These are phyloP conservation scores for Populus ilicifolia DNA, from an alignment of 345 rosid species.

Conservation along the genomic window DNA sequence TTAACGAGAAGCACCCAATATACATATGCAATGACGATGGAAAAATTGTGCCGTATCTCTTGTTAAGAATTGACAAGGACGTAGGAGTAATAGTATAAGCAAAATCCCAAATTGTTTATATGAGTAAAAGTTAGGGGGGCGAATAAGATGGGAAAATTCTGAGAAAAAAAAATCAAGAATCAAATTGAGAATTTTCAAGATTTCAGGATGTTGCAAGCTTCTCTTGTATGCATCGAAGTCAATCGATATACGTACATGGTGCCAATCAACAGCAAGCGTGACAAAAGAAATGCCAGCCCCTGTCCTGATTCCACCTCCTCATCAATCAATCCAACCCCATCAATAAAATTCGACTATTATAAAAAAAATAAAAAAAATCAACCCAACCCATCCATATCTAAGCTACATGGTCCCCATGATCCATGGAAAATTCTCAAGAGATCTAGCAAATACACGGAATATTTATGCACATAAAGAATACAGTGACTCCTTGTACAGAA, in stretches of 20 bases:
- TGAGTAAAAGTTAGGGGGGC: not conserved
- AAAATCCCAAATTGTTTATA: not conserved
- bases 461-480: not conserved
- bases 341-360: too few species aligned
- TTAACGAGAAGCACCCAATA: not conserved
- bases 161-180: too few species aligned
- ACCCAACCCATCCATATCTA: not conserved
- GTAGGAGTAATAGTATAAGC: not conserved
- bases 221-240: conserved; percentile 7
- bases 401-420: conserved; percentile 32
- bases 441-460: not conserved
- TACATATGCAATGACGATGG: not conserved
- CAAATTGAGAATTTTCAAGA: too few species aligned
- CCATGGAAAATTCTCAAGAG: conserved; percentile 7
- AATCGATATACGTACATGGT: not conserved
- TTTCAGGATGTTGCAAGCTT: not conserved
- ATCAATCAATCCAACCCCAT: not conserved
- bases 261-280: not conserved
- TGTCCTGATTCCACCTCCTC: conserved; percentile 12
- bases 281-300: conserved; percentile 14
- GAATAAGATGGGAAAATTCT: too few species aligned
- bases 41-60: not conserved
- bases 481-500: too few species aligned
- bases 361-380: too few species aligned
- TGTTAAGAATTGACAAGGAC: not conserved